These are phyloP conservation scores for Pichia sp. DNA, from an alignment of 1,139 yeast species.

Conservation along the genomic window DNA sequence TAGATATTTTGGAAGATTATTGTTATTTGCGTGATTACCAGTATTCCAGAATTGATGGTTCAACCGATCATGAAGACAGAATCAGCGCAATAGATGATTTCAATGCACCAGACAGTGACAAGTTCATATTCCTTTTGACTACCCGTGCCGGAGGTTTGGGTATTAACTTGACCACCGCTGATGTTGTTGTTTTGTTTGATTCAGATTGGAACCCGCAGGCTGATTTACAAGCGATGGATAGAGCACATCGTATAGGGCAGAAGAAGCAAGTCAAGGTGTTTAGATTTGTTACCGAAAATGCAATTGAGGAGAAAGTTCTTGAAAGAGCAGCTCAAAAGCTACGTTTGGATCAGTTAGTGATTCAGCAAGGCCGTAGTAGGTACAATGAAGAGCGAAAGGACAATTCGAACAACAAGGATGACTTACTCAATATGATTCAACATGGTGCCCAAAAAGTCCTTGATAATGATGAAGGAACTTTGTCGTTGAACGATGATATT, in stretches of 20 bases:
- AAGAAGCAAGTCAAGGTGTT: conserved; percentile 91
- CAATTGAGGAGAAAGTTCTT: conserved; percentile 92
- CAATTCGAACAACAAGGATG: conserved; percentile 61
- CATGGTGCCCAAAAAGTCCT: conserved; percentile 93
- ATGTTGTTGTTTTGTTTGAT: conserved; percentile 82
- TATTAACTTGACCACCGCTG: conserved; percentile 89
- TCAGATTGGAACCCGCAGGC: conserved; percentile 99
- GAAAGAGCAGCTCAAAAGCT: conserved; percentile 95
- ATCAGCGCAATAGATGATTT: conserved; percentile 89
- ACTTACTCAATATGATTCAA: conserved; percentile 89
- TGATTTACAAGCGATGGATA: conserved; percentile 97
- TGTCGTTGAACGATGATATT: conserved; percentile 60
- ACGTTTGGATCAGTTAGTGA: conserved; percentile 88
- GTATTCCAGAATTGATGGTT: conserved; percentile 93
- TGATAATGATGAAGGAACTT: conserved; percentile 39
- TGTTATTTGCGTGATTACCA: conserved; percentile 78
- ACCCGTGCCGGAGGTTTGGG: conserved; percentile 99
- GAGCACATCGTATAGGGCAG: conserved; percentile 98
- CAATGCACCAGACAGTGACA: conserved; percentile 75
- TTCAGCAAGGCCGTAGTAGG: conserved; percentile 78
- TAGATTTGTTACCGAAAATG: conserved; percentile 90
- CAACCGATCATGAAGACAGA: conserved; percentile 91
- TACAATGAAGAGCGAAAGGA: conserved; percentile 33
- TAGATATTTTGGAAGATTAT: conserved; percentile 91
- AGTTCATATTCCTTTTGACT: conserved; percentile 80